Evolutionary conservation across 139 green algal genomes (phyloP).

Genomic region (Closterium sp.): DNA sequence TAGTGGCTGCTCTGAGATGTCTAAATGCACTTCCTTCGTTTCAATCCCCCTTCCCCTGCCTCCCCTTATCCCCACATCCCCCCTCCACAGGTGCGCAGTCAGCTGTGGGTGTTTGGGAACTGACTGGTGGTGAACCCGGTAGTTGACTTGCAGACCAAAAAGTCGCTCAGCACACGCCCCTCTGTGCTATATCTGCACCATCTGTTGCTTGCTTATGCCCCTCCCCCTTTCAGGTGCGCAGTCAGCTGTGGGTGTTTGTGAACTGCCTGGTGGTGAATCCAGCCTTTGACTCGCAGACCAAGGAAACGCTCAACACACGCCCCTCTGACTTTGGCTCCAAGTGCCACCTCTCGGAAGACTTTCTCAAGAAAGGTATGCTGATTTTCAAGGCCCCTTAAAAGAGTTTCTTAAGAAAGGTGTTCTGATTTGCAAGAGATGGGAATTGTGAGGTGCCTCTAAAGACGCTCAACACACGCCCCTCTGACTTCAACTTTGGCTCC

Average conservation of each 20-base stretch:
- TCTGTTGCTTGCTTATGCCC: no score
- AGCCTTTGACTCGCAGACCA: conserved; percentile 98
- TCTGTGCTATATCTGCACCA: not conserved
- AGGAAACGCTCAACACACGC: conserved; percentile 92
- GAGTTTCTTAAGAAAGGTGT: conserved; percentile 80
- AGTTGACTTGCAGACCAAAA: conserved; percentile 97
- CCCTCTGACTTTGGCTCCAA: conserved; percentile 88
- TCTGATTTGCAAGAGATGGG: not conserved
- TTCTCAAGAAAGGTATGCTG: conserved; percentile 78
- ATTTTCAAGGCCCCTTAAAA: conserved; percentile 15
- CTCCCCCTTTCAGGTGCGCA: conserved; percentile 87
- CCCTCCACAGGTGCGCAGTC: conserved; percentile 76
- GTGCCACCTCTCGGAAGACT: conserved; percentile 76
- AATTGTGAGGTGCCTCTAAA: conserved; percentile 44
- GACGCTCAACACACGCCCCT: conserved; percentile 81
- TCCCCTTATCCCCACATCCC: no score
- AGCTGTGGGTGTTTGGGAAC: no score
- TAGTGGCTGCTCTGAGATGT: no score
- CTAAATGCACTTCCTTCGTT: no score
- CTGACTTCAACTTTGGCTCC: conserved; percentile 79
- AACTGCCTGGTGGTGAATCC: conserved; percentile 97
- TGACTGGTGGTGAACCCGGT: no score
- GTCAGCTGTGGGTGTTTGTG: conserved; percentile 97
- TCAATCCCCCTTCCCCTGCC: no score
- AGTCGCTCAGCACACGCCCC: conserved; percentile 85